These are phyloP conservation scores for Ceratocystis variospora DNA, from an alignment of 2,329 filamentous ascomycete species.

Conservation along the genomic window DNA sequence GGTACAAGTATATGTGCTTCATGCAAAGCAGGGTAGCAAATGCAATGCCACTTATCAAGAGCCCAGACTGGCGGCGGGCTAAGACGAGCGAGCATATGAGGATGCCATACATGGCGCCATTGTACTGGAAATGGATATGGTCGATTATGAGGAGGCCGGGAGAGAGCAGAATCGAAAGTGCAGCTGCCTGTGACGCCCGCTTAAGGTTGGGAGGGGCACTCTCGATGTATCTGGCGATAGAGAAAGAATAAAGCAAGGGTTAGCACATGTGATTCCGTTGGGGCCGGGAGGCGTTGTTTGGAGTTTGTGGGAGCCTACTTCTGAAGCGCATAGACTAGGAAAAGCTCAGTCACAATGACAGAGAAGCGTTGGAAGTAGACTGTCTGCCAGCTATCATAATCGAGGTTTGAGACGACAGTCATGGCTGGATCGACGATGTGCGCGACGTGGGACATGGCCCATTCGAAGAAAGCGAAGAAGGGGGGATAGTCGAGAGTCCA, in stretches of 20 bases:
- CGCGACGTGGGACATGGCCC: conserved; percentile 71
- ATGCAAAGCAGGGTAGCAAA: conserved; percentile 82
- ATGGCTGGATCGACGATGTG: conserved; percentile 65
- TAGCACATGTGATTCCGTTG: neutral
- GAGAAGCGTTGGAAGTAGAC: conserved; percentile 85
- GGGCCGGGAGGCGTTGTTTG: neutral
- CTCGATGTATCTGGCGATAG: conserved; percentile 51
- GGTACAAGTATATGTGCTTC: conserved; percentile 96
- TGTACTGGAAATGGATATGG: conserved; percentile 98
- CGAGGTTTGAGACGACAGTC: conserved; percentile 65
- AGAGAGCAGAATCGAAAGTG: conserved; percentile 78
- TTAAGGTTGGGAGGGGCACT: conserved; percentile 52
- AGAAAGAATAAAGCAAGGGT: neutral
- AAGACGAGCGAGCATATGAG: conserved; percentile 75
- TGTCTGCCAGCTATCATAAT: conserved; percentile 85
- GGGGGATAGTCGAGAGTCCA: conserved; percentile 99
- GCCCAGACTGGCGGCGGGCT: conserved; percentile 58
- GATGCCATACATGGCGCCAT: conserved; percentile 88
- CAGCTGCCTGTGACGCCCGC: conserved; percentile 68
- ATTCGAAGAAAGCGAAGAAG: conserved; percentile 97
- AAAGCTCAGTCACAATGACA: conserved; percentile 71
- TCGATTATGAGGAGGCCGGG: conserved; percentile 94
- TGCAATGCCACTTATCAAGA: conserved; percentile 64
- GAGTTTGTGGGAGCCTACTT: conserved; percentile 33
- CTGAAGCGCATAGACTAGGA: conserved; percentile 71